A percentile compares a stretch with the other conserved stretches of the same genome.
Conservation (phyloP, 2,329 filamentous ascomycete species). For the Colletotrichum gloeosporioides region DNA sequence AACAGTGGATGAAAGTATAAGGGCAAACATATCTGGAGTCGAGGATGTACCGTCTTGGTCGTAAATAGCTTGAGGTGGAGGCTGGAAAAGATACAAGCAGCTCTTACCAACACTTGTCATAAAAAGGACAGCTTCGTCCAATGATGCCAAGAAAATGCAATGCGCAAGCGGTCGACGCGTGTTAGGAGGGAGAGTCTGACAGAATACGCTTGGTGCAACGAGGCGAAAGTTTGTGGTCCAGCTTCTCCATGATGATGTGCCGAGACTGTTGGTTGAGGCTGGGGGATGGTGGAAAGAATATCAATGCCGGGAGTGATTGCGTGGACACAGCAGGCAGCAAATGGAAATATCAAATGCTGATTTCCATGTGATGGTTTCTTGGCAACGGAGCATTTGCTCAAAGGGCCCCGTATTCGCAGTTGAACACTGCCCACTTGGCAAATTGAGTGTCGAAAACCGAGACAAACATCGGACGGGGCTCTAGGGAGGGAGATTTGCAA, state of each 20-base stretch:
- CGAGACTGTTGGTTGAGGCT: neutral
- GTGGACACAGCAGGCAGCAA: neutral
- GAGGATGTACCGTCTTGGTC: neutral
- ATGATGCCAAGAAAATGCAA: neutral
- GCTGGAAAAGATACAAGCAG: neutral
- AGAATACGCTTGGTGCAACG: neutral
- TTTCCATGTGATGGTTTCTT: neutral
- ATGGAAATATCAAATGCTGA: neutral
- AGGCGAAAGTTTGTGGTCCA: neutral
- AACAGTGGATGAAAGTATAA: neutral
- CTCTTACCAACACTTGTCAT: neutral
- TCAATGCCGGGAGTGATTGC: neutral
- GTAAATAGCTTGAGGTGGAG: neutral
- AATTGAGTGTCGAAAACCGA: neutral
- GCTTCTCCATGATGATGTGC: neutral
- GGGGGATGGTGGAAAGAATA: neutral
- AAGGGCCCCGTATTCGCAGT: neutral
- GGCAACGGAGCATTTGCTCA: neutral
- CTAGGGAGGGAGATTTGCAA: neutral
- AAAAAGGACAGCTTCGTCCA: neutral
- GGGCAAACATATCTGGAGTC: neutral
- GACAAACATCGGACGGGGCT: neutral
- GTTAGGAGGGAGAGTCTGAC: neutral
- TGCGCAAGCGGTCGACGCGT: neutral
- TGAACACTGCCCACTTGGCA: neutral